A percentile compares a stretch with the other conserved stretches of the same genome.
phyloP scores from a whole-genome alignment of 2,329 filamentous ascomycete genomes.

The Diaporthe nobilis region DNA sequence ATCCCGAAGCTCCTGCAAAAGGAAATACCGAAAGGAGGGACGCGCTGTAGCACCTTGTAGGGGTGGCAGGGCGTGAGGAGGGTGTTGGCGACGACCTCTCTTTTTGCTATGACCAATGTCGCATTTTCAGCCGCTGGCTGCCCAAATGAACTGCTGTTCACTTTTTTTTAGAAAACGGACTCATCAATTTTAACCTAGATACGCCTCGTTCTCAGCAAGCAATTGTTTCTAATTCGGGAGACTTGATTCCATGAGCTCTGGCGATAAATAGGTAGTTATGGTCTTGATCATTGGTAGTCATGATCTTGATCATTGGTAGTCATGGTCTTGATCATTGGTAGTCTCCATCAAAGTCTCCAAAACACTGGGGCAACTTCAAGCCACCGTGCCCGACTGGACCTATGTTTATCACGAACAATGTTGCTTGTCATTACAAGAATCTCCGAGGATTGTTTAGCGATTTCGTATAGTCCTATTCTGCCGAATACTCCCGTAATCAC shows the following conservation, averaged over 20 bases:
- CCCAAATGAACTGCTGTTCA: too few relatives aligned
- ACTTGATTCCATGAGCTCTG: background rate
- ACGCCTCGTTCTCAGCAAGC: background rate
- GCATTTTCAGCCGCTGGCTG: too few relatives aligned
- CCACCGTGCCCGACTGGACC: background rate
- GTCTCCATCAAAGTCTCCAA: background rate
- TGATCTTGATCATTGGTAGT: too few relatives aligned
- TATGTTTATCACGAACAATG: background rate
- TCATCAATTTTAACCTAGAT: too few relatives aligned
- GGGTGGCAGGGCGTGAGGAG: slow-evolving; percentile 15
- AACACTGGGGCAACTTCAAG: too few relatives aligned
- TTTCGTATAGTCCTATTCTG: too few relatives aligned
- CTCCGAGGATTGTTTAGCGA: background rate
- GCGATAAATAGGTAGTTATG: background rate
- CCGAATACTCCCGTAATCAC: background rate
- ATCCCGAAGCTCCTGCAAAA: slow-evolving; percentile 20
- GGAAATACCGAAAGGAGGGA: slow-evolving; percentile 17
- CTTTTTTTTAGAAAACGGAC: too few relatives aligned
- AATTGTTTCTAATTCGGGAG: background rate
- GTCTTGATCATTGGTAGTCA: background rate
- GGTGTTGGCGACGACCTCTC: background rate
- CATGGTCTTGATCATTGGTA: background rate
- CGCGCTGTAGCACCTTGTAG: slow-evolving; percentile 11
- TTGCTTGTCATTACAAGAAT: background rate
- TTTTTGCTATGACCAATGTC: background rate